Conservation (phyloP, 192 early-diverging fungal genomes). For the Allomyces javanicus region DNA sequence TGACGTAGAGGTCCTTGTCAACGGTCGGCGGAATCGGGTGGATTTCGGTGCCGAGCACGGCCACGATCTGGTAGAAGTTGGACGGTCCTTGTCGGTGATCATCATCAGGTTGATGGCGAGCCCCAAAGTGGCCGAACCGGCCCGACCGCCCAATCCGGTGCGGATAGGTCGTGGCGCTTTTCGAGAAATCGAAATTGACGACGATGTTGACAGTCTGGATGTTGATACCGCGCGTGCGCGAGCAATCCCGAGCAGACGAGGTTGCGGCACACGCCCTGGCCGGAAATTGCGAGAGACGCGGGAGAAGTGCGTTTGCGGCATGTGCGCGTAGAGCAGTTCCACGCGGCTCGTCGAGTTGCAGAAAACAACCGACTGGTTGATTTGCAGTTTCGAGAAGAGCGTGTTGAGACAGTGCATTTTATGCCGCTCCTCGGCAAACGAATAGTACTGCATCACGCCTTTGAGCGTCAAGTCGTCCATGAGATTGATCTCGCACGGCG, state of each 20-base stretch:
- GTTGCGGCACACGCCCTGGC: conserved; percentile 89
- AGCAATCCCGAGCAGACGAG: conserved; percentile 93
- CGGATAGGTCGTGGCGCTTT: conserved; percentile 95
- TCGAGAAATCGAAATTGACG: conserved; percentile 99
- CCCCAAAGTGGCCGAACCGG: conserved; percentile 88
- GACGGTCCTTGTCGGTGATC: conserved; percentile 95
- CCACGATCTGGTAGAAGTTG: conserved; percentile 95
- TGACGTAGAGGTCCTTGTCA: conserved; percentile 77
- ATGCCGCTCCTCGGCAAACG: conserved; percentile 94
- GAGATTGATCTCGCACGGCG: conserved; percentile 96
- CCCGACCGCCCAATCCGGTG: conserved; percentile 97
- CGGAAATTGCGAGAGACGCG: conserved; percentile 98
- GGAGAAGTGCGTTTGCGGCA: conserved; percentile 94
- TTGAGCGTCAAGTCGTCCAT: conserved; percentile 98
- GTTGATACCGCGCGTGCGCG: conserved; percentile 95
- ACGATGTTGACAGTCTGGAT: conserved; percentile 99
- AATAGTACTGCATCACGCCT: conserved; percentile 98
- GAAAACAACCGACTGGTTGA: conserved; percentile 99
- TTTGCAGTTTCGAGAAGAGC: conserved; percentile 58
- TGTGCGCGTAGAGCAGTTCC: conserved; percentile 91
- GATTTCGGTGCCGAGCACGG: conserved; percentile 95
- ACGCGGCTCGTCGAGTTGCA: conserved; percentile 98
- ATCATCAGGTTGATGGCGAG: conserved; percentile 98
- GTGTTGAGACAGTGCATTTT: conserved; percentile 83
- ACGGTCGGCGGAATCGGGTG: conserved; percentile 92